A percentile compares a stretch with the other conserved stretches of the same genome.
phyloP scores from a whole-genome alignment of 2,329 filamentous ascomycete genomes.

The Claviceps sp. region DNA sequence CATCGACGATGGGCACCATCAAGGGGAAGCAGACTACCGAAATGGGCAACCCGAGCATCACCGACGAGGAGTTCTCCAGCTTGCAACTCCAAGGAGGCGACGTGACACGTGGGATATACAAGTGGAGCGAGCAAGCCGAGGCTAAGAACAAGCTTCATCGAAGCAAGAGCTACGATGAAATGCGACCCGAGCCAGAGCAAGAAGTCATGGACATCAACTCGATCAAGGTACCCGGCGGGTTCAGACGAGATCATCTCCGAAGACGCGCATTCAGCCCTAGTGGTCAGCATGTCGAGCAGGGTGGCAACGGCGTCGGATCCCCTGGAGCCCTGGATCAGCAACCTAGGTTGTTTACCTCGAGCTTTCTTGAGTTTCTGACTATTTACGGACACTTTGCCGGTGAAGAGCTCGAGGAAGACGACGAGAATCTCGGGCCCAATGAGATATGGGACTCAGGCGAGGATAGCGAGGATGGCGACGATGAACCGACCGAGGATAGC shows the following conservation, averaged over 20 bases:
- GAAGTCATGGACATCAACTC: slow-evolving; percentile 74
- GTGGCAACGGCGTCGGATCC: slow-evolving; percentile 22
- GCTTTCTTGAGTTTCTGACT: slow-evolving; percentile 89
- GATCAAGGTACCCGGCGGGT: slow-evolving; percentile 89
- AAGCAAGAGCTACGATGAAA: slow-evolving; percentile 77
- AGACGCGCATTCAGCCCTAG: slow-evolving; percentile 54
- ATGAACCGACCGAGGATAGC: slow-evolving; percentile 78
- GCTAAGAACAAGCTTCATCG: slow-evolving; percentile 54
- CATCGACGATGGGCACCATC: slow-evolving; percentile 26
- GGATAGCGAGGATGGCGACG: slow-evolving; percentile 54
- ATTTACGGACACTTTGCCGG: slow-evolving; percentile 96
- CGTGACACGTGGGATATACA: slow-evolving; percentile 87
- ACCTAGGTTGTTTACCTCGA: slow-evolving; percentile 64
- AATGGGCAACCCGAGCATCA: slow-evolving; percentile 22
- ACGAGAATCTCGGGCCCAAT: slow-evolving; percentile 73
- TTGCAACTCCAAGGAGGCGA: slow-evolving; percentile 87
- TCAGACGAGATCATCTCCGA: slow-evolving; percentile 79
- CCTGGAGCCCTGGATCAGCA: slow-evolving; percentile 16
- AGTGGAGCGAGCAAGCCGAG: slow-evolving; percentile 86
- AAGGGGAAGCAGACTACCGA: slow-evolving; percentile 43
- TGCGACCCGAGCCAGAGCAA: slow-evolving; percentile 64
- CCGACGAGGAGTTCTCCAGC: slow-evolving; percentile 83
- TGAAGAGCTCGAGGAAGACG: slow-evolving; percentile 92
- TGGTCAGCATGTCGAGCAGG: slow-evolving; percentile 16
- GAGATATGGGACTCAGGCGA: slow-evolving; percentile 83